Evolutionary conservation across 495 filamentous ascomycete genomes (phyloP), one percentile per base, ranked within the genome.

Genomic region (Terfezia claveryi): DNA sequence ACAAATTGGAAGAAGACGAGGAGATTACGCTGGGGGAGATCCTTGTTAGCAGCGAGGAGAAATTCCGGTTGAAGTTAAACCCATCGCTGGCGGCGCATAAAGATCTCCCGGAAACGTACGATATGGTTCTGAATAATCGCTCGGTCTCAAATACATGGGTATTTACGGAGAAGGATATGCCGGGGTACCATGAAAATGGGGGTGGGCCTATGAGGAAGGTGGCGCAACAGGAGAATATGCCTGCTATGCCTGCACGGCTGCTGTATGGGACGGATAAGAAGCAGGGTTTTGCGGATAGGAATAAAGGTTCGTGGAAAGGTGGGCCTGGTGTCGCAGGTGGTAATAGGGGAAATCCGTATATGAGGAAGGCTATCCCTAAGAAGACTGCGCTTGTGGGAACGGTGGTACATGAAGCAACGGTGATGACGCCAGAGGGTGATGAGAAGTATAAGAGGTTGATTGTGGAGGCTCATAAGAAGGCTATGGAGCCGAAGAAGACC

Each of bases 91-190:
- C 56, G 23, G 61, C 60, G 54, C 59, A 62, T 9, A 55, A 76
- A 53, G 68, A 76, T 2, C 70, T 93, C 16, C 85, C 87, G 2
- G 85, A 84, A 61, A 85, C 92, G 64, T 96, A 94, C 68, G 73
- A 79, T 50, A 70, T 96, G 53, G 76, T 85, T 12, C 63, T 82
- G 56, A 79, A 72, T 55, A 81, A 76, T 61, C 59, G 71, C 61
- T 64, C 76, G 59, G 68, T 80, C 51, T 69, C 76, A 63, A 98
- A 95, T 63, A 89, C 84, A 8, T 94, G 78, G 63, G 68, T 95
- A 44, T 96, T 96, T 63, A 83, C 81, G 14, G 88, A 96, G 68
- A 87, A 91, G 66, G 83, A 96, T 64, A 74, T 92, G 23, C 82
- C 87, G 2, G 85, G 83, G 32, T 87, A 79, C 62, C 78, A 79